Evolutionary conservation across 345 rosid species (phyloP), one percentile per base, ranked within the genome.

Genomic region (Dovyalis caffra): DNA sequence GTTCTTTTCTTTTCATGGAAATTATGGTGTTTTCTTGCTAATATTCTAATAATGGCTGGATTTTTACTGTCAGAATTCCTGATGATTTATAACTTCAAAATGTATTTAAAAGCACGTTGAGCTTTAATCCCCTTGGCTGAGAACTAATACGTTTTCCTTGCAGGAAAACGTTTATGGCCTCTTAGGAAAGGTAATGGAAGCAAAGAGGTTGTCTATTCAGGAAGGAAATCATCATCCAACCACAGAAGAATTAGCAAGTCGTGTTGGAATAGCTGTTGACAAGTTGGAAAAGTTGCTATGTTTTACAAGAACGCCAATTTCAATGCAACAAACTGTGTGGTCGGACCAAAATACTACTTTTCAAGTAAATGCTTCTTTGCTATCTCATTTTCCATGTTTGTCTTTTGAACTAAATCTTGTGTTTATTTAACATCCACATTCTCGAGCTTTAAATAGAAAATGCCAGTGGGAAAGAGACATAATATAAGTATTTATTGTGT

Each of bases 261-360:
- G 89, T 67, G 90, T 83, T 60, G 97, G 97, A 25, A 86, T 91
- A 45, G 79, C 97, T 7, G 87, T 84, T 58, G 87, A 80, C 23
- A 89, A 80, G 82, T 77, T 94, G 73, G 90, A 87, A 68, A 90
- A 76, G 49, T 79, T 94, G 72, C 73, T 85, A 11, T 76, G 65
- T 34, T 49, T 78, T 29, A 75, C 97, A 69, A 90, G 91, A 85
- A 77, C 70, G 57, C 97, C 98, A 32, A 76, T 85, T 28, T 94
- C 97, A 35, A 71, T 91, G 86, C 93, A 94, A 79, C 90, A 85
- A 40, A 79, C 90, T 64, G 87, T 92, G 67, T 92, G 97, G 95
- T 20, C 87, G 61, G 97, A 90, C 81, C 95, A 90, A 77, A 87
- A 78, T 56, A 90, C 87, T 64, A 91, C 95, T 31, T 89, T 70